A percentile compares a stretch with the other conserved stretches of the same genome.
These are phyloP conservation scores for Astrocystis sublimbata DNA, from an alignment of 495 filamentous ascomycete genomes.

Conservation along the genomic window DNA sequence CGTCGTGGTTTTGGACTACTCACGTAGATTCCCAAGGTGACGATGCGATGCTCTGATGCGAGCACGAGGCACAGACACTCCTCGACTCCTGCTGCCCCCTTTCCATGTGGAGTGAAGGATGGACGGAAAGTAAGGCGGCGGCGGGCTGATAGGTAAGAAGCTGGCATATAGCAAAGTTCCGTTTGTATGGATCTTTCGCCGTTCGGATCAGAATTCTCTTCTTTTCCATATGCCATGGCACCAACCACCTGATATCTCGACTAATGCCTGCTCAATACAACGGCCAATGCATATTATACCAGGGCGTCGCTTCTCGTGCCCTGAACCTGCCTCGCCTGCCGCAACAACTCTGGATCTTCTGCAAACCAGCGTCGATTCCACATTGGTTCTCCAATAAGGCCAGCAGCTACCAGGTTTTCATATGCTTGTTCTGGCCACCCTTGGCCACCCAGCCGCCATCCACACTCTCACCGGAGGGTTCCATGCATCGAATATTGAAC, in stretches of 20 bases:
- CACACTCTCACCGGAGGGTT: constrained; percentile 17
- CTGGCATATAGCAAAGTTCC: background rate
- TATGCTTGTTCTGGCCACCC: constrained; percentile 11
- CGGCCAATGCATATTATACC: constrained; percentile 10
- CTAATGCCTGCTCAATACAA: constrained; percentile 13
- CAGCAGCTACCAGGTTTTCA: constrained; percentile 14
- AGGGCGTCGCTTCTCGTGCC: constrained; percentile 9
- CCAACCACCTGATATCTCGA: constrained; percentile 1
- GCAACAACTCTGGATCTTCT: background rate
- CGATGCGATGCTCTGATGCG: background rate
- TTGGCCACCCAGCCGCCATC: constrained; percentile 9
- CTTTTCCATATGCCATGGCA: background rate
- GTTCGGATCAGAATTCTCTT: constrained; percentile 1
- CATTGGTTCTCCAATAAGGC: constrained; percentile 20
- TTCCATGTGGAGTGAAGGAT: background rate
- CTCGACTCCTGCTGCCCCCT: constrained; percentile 8
- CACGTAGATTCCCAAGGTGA: background rate
- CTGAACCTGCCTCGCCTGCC: background rate
- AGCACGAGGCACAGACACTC: background rate
- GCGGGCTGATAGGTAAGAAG: constrained; percentile 11
- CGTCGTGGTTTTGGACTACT: background rate
- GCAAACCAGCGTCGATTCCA: constrained; percentile 12
- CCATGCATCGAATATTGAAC: constrained; percentile 24
- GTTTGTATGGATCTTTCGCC: constrained; percentile 5
- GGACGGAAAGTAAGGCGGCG: constrained; percentile 2